Conservation (phyloP, 139 green algal genomes). For the Chlamydomonas incerta region DNA sequence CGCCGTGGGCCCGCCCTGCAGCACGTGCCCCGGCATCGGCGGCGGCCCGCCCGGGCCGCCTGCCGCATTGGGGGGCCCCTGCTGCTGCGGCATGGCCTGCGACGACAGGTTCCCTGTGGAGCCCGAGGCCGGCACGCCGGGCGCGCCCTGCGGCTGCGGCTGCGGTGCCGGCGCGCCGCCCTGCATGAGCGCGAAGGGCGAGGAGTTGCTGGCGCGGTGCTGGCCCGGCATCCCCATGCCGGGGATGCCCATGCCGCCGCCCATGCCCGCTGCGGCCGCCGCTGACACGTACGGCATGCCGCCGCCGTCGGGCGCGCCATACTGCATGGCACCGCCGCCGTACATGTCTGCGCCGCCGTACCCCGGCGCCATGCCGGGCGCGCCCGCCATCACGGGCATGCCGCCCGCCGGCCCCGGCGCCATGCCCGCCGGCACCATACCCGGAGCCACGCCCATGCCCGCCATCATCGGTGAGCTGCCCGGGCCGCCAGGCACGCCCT, state of each 20-base stretch:
- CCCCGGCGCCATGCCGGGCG: background rate
- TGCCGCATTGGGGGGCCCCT: too few relatives aligned
- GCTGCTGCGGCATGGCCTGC: too few relatives aligned
- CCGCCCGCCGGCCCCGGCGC: too few relatives aligned
- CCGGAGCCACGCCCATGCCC: background rate
- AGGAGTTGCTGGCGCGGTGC: slow-evolving; percentile 39
- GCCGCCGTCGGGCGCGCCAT: background rate
- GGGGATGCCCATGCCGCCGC: background rate
- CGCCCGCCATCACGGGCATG: background rate
- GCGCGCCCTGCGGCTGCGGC: background rate
- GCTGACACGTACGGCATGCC: background rate
- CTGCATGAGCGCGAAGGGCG: slow-evolving; percentile 24
- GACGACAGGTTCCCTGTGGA: too few relatives aligned
- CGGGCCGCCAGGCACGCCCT: background rate
- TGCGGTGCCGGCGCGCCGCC: background rate
- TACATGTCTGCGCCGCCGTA: slow-evolving; percentile 9
- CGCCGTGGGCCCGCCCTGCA: background rate
- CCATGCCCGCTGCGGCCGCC: background rate
- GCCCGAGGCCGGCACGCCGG: background rate
- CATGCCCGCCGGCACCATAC: too few relatives aligned
- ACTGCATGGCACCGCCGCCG: background rate
- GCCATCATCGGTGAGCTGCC: background rate
- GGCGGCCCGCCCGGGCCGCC: too few relatives aligned
- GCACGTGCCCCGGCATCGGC: background rate
- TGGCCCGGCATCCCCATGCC: background rate